Evolutionary conservation across 352 stramenopile species (phyloP).

Genomic region (Globisporangium nodosum): DNA sequence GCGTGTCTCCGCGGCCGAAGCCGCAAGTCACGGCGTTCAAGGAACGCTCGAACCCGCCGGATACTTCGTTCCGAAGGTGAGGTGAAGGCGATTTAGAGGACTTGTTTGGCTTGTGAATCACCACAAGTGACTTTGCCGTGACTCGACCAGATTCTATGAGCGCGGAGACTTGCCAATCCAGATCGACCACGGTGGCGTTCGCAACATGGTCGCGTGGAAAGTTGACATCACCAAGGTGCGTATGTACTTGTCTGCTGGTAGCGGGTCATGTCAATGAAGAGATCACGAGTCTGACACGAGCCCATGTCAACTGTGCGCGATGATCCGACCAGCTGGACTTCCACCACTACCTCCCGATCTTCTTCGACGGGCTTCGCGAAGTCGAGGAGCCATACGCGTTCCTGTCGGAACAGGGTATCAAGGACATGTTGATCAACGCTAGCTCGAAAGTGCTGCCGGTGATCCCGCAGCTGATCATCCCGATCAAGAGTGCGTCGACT

Average conservation of each 20-base stretch:
- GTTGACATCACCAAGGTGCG: slow-evolving; percentile 90
- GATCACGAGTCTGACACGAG: too few species aligned
- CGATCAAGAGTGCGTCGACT: slow-evolving; percentile 90
- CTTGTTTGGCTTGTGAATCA: neutral
- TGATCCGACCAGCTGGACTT: slow-evolving; percentile 88
- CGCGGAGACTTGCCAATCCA: slow-evolving; percentile 95
- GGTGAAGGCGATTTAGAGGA: neutral
- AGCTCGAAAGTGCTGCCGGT: slow-evolving; percentile 95
- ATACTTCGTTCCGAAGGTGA: slow-evolving; percentile 74
- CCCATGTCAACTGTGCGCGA: neutral
- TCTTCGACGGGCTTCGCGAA: slow-evolving; percentile 97
- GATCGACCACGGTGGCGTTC: slow-evolving; percentile 94
- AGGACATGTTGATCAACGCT: slow-evolving; percentile 96
- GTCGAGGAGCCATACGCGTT: slow-evolving; percentile 96
- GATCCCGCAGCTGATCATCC: slow-evolving; percentile 97
- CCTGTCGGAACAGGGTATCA: slow-evolving; percentile 93
- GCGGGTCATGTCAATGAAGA: neutral
- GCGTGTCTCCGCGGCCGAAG: slow-evolving; percentile 39
- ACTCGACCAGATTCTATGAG: slow-evolving; percentile 78
- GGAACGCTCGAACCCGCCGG: slow-evolving; percentile 92
- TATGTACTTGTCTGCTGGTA: neutral
- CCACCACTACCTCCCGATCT: slow-evolving; percentile 98
- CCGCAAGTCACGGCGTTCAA: slow-evolving; percentile 81
- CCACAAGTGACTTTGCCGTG: neutral
- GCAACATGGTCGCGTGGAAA: slow-evolving; percentile 97